Conservation (phyloP, 1,284 basidiomycete species). For the Puccinia sorghi region DNA sequence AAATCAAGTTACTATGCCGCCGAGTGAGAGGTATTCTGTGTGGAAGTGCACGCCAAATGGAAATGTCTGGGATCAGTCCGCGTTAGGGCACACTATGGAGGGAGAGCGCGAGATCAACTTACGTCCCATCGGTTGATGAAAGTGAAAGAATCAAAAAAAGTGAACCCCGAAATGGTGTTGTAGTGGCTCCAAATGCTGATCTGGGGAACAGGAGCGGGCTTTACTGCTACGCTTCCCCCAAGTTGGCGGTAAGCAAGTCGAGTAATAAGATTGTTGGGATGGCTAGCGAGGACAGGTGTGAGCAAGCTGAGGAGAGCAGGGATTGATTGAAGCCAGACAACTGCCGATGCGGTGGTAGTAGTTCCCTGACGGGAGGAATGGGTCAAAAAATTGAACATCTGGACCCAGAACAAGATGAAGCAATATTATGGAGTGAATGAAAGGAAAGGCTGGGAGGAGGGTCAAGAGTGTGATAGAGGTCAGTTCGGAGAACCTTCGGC, state of each 20-base stretch:
- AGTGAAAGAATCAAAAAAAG: slow-evolving; percentile 24
- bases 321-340: not conserved
- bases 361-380: too few relatives aligned
- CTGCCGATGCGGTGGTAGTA: not conserved
- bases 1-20: slow-evolving; percentile 17
- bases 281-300: not conserved
- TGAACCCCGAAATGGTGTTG: slow-evolving; percentile 20
- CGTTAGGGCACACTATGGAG: not conserved
- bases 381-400: too few relatives aligned
- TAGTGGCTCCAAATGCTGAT: slow-evolving; percentile 31
- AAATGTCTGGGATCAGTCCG: not conserved
- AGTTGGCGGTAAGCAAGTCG: not conserved
- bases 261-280: not conserved
- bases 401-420: too few relatives aligned
- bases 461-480: too few relatives aligned
- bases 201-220: not conserved
- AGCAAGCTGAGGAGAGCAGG: slow-evolving; percentile 1
- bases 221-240: too few relatives aligned
- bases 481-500: too few relatives aligned
- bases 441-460: too few relatives aligned
- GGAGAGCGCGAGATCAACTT: not conserved
- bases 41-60: not conserved
- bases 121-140: slow-evolving; percentile 42
- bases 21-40: slow-evolving; percentile 28
- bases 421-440: too few relatives aligned